Base-by-base conservation (phyloP, 164 flowering plant species). In the Magnolia sinica region DNA sequence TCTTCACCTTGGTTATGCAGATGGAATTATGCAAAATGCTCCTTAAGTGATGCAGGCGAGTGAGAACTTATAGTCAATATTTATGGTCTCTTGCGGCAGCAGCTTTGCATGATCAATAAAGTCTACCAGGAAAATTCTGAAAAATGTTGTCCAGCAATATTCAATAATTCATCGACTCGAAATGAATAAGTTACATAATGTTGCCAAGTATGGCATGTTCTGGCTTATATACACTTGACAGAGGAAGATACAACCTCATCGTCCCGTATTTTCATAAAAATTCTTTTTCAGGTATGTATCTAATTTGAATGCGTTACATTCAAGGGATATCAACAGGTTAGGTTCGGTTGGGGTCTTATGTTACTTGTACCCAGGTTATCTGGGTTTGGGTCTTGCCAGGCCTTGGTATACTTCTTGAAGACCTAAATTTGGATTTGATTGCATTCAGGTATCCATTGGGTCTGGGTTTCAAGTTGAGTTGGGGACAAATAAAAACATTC, bases 191-290 rank as follows among this genome's bases (percentile, higher is more conserved):
- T 76, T 96, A 37, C 89, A 97, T 10, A 96, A 94, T 83, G 97
- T 96, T 73, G 99, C 97, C 59, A 96, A 96, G 79, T 94, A 7
- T 95, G 99, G 99, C 95, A 93, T 78, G 96, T 90, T 13, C 74
- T 95, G 63, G 89, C 97, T 13, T 95, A 93, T 66, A 93, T 93
- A 23, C 91, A 94, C 64, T 76, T 94, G 80, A 96, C 99, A 2
- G 99, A 96, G 82, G 98, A 96, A 80, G 98, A 94, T 64, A 96
- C 99, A 27, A 94, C 99, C 19, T 94, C 99, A 2, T 96, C 99
- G 10, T 91, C 99, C 20, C 95, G 96, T 76, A 96, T 96, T 51
- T 96, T 96, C 74, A 92, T 96, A 29, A 96, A 96, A 84, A 94
- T 92, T 76, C 90, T 96, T 64, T 96, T 96, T 83, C 94, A 93